Evolutionary conservation across 108 stramenopile species (phyloP).

Genomic region (Stephanodiscus minutulus): DNA sequence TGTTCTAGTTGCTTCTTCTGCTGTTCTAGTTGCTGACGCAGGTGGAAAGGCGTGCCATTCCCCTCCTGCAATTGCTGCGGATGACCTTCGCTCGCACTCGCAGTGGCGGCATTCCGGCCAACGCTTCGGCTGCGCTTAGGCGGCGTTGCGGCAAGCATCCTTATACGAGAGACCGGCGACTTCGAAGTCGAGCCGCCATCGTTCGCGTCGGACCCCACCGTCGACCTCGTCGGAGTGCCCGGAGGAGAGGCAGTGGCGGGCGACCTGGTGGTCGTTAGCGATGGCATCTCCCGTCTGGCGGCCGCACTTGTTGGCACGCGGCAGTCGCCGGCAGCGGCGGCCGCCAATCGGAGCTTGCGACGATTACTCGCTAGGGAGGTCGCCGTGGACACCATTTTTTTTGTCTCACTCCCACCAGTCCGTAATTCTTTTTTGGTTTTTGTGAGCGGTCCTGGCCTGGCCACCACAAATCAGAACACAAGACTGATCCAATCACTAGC

Average conservation of each 20-base stretch:
- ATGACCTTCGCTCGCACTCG: neutral
- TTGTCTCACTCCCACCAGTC: too few relatives aligned
- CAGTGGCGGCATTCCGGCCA: neutral
- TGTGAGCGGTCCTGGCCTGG: too few relatives aligned
- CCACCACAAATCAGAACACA: too few relatives aligned
- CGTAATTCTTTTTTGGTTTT: too few relatives aligned
- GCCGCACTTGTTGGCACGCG: neutral
- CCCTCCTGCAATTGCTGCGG: conserved; percentile 22
- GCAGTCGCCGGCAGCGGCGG: neutral
- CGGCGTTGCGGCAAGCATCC: conserved; percentile 1
- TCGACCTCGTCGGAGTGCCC: neutral
- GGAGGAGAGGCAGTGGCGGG: neutral
- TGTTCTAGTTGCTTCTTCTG: conserved; percentile 14
- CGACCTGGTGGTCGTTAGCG: neutral
- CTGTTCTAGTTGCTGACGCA: neutral
- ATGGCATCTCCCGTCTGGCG: neutral
- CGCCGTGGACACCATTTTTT: conserved; percentile 32
- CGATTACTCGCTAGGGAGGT: conserved; percentile 36
- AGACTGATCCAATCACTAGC: too few relatives aligned
- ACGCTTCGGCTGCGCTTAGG: neutral
- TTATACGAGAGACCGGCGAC: conserved; percentile 7
- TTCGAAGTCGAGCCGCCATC: neutral
- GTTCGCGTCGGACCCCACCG: neutral
- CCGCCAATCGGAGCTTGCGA: conserved; percentile 32
- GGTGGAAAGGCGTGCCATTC: neutral